These are phyloP conservation scores for Citrullus colocynthis DNA, from an alignment of 306 rosid species.

Conservation along the genomic window DNA sequence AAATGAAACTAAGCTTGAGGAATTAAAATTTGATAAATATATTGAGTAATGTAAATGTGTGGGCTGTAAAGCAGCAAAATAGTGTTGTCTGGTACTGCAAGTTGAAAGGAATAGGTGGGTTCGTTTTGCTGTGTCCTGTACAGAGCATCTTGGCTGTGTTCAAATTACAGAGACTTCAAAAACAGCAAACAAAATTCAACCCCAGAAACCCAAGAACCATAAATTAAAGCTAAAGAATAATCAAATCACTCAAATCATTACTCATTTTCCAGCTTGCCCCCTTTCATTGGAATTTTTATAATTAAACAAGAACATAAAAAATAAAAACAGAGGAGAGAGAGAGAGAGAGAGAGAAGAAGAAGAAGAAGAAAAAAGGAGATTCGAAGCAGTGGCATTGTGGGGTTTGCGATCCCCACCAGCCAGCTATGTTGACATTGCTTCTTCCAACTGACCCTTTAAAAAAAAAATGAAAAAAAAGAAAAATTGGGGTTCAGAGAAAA, in stretches of 20 bases:
- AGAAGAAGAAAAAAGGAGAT: slow-evolving; percentile 5
- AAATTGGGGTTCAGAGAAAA: background rate
- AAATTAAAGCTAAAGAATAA: background rate
- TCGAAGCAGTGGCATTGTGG: slow-evolving; percentile 41
- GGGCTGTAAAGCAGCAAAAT: slow-evolving; percentile 85
- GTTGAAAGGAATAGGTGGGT: slow-evolving; percentile 29
- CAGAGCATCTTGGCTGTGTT: slow-evolving; percentile 48
- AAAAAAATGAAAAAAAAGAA: too few species aligned
- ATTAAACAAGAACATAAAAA: background rate
- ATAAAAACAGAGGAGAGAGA: background rate
- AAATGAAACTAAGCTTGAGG: background rate
- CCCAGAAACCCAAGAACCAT: background rate
- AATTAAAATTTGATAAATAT: background rate
- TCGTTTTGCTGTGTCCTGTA: slow-evolving; percentile 34
- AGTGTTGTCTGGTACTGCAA: slow-evolving; percentile 65
- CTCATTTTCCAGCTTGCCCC: background rate
- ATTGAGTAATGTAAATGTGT: slow-evolving; percentile 31
- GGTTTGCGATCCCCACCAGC: slow-evolving; percentile 73
- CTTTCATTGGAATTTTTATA: background rate
- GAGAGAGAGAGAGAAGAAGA: background rate
- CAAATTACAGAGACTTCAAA: background rate
- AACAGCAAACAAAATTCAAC: slow-evolving; percentile 8
- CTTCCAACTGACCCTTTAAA: slow-evolving; percentile 15
- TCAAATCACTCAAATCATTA: slow-evolving; percentile 4
- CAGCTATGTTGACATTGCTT: slow-evolving; percentile 92